These are phyloP conservation scores for Suillus placidus DNA, from an alignment of 768 basidiomycete species.

Conservation along the genomic window DNA sequence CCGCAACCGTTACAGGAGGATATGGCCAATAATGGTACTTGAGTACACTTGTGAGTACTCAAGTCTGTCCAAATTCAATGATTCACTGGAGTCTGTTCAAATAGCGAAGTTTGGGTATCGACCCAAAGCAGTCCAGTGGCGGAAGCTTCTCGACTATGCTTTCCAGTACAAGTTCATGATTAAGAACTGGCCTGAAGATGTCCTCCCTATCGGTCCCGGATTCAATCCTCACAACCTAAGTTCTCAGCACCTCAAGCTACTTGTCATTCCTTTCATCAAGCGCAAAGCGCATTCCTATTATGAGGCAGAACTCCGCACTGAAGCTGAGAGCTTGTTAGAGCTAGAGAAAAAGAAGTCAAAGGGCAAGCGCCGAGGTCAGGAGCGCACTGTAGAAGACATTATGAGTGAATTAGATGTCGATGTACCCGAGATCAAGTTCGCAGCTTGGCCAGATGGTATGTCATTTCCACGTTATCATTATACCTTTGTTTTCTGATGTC, in stretches of 20 bases:
- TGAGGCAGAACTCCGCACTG: neutral
- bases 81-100: too few species aligned
- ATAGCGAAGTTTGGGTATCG: neutral
- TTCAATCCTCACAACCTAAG: too few species aligned
- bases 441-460: constrained; percentile 1
- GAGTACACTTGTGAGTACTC: too few species aligned
- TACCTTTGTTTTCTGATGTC: neutral
- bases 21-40: too few species aligned
- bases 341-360: neutral
- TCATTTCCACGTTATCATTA: neutral
- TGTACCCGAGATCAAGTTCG: neutral
- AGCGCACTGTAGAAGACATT: neutral
- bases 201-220: too few species aligned
- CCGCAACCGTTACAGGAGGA: too few species aligned
- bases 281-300: neutral
- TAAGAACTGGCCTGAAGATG: too few species aligned
- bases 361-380: neutral
- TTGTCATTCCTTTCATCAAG: neutral
- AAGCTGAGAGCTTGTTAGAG: neutral
- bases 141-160: neutral
- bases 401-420: neutral
- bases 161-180: neutral
- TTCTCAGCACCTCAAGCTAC: too few species aligned
- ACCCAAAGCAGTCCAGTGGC: neutral
- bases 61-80: too few species aligned